phyloP scores from a whole-genome alignment of 2,329 filamentous ascomycete genomes.

The Trichoderma atrobrunneum region DNA sequence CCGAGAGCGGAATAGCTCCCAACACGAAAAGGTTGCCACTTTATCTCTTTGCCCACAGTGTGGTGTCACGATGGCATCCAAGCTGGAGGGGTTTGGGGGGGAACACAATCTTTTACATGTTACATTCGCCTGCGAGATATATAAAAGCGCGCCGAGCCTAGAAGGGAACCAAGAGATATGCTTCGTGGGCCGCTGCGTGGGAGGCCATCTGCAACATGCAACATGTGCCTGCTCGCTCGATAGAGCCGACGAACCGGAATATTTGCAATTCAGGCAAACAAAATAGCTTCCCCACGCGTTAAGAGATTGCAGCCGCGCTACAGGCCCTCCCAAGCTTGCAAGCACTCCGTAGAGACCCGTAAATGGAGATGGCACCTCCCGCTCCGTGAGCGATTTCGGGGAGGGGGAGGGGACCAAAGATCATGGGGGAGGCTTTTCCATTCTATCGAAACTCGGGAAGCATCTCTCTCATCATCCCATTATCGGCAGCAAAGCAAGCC shows the following conservation, averaged over 20 bases:
- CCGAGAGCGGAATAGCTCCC: neutral
- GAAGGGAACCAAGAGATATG: neutral
- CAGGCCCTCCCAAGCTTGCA: neutral
- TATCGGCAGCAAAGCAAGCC: neutral
- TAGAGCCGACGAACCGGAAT: slow-evolving; percentile 14
- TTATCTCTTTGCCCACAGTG: neutral
- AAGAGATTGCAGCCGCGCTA: slow-evolving; percentile 13
- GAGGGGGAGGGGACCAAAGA: neutral
- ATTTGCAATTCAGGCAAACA: slow-evolving; percentile 4
- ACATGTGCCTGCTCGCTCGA: neutral
- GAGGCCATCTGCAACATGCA: slow-evolving; percentile 5
- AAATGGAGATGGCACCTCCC: slow-evolving; percentile 4
- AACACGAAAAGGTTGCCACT: neutral
- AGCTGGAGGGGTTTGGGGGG: neutral
- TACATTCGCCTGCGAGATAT: neutral
- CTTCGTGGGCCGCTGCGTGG: neutral
- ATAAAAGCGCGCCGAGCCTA: neutral
- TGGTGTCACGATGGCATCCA: neutral
- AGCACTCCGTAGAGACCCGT: neutral
- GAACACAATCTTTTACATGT: neutral
- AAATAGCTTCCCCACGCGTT: slow-evolving; percentile 7
- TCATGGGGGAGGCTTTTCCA: slow-evolving; percentile 1
- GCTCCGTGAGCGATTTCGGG: slow-evolving; percentile 15
- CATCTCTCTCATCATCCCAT: neutral
- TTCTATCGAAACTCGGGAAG: neutral